These are phyloP conservation scores for Prorocentrum cordatum DNA, from an alignment of 169 alveolate species.

Conservation along the genomic window DNA sequence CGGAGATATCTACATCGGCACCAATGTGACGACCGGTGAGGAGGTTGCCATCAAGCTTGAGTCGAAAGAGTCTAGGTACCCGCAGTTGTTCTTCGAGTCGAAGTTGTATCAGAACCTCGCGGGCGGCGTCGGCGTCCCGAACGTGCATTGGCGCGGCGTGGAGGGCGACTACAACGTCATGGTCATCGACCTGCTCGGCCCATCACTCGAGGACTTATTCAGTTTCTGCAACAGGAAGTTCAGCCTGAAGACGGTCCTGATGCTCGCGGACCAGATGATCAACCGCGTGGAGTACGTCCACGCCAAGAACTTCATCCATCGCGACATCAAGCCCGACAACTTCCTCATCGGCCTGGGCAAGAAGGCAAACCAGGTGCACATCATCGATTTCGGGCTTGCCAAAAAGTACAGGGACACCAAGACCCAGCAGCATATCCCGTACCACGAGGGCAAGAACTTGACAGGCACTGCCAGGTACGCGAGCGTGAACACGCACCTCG, in stretches of 20 bases:
- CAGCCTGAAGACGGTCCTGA: conserved; percentile 80
- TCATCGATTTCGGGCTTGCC: conserved; percentile 49
- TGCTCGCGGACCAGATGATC: conserved; percentile 73
- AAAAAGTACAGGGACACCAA: conserved; percentile 71
- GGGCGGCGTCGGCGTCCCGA: conserved; percentile 83
- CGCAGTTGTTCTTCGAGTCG: conserved; percentile 93
- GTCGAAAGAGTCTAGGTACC: conserved; percentile 86
- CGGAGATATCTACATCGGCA: conserved; percentile 94
- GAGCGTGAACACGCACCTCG: conserved; percentile 96
- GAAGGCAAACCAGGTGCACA: conserved; percentile 66
- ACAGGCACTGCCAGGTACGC: conserved; percentile 96
- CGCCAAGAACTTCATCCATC: conserved; percentile 91
- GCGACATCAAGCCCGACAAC: conserved; percentile 98
- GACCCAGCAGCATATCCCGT: conserved; percentile 93
- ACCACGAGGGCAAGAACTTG: conserved; percentile 91
- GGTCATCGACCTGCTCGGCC: conserved; percentile 94
- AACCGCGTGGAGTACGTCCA: conserved; percentile 89
- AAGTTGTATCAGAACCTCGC: conserved; percentile 90
- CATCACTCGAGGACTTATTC: conserved; percentile 93
- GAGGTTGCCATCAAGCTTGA: conserved; percentile 89
- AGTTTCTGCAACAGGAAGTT: conserved; percentile 89
- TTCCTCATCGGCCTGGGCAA: conserved; percentile 85
- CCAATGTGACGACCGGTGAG: conserved; percentile 89
- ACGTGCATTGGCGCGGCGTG: conserved; percentile 80
- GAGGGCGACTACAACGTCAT: conserved; percentile 97